Percentiles rank a stretch among this genome's conserved stretches.
Evolutionary conservation across 805 yeast genomes (phyloP).

Genomic region (Maudiozyma pseudohumilis): DNA sequence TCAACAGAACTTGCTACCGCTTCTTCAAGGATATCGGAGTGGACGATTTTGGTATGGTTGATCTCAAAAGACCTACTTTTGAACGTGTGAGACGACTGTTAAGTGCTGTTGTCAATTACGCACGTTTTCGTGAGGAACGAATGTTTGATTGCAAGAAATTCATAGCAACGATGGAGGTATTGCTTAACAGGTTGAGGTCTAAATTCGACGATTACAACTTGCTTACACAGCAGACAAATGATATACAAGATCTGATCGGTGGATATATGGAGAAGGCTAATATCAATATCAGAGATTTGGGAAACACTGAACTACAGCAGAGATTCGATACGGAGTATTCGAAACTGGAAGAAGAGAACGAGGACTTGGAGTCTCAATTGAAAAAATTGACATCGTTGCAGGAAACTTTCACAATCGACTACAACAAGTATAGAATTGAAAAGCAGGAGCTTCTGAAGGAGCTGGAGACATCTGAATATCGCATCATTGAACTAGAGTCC

Average conservation of each 20-base stretch:
- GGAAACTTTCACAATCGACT: conserved; percentile 51
- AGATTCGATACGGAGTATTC: conserved; percentile 25
- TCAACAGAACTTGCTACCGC: conserved; percentile 49
- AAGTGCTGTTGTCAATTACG: conserved; percentile 80
- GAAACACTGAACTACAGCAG: conserved; percentile 1
- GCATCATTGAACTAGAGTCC: conserved; percentile 45
- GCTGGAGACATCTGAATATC: conserved; percentile 50
- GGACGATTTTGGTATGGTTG: conserved; percentile 64
- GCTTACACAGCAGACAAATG: conserved; percentile 29
- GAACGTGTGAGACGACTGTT: conserved; percentile 51
- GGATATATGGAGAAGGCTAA: conserved; percentile 5
- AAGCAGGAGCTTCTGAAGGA: conserved; percentile 49
- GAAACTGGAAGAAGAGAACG: conserved; percentile 40
- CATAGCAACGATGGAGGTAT: conserved; percentile 42
- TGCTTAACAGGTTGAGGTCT: conserved; percentile 37
- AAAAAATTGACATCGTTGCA: conserved; percentile 51
- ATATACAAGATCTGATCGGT: conserved; percentile 28
- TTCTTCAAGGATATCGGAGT: conserved; percentile 69
- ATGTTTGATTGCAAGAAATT: conserved; percentile 58
- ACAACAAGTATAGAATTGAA: conserved; percentile 51
- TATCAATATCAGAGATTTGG: neutral
- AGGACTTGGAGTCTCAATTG: conserved; percentile 50
- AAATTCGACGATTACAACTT: conserved; percentile 34
- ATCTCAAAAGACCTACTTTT: conserved; percentile 70
- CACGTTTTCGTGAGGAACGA: conserved; percentile 72